These are phyloP conservation scores for Guillardia theta DNA, from an alignment of 78 protist species.

Conservation along the genomic window DNA sequence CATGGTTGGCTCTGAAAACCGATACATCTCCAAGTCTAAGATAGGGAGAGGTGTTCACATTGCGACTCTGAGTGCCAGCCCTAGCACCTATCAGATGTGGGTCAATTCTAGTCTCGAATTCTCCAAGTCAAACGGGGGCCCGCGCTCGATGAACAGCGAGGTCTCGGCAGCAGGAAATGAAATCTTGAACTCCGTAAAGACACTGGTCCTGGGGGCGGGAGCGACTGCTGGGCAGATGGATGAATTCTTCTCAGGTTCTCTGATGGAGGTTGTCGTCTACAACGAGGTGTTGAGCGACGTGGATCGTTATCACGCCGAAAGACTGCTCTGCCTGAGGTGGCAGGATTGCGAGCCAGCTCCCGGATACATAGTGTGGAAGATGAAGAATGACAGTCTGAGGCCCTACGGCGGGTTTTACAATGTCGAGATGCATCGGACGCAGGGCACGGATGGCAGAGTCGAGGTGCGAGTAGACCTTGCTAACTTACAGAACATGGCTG, in stretches of 20 bases:
- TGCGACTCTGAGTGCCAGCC: not conserved
- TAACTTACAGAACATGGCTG: too few relatives aligned
- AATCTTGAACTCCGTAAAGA: not conserved
- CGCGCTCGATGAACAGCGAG: not conserved
- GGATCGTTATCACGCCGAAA: not conserved
- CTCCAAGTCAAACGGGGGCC: not conserved
- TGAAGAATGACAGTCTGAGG: not conserved
- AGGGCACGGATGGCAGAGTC: not conserved
- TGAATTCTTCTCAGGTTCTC: not conserved
- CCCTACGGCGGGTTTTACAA: not conserved
- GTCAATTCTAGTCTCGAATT: slow-evolving; percentile 2
- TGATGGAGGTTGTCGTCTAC: not conserved
- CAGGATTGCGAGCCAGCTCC: not conserved
- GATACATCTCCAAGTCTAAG: not conserved
- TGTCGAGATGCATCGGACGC: not conserved
- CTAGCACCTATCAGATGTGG: not conserved
- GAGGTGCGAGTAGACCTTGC: not conserved
- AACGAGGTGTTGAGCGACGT: not conserved
- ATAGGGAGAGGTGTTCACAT: not conserved
- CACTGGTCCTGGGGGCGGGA: not conserved
- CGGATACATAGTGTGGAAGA: not conserved
- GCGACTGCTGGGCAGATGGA: slow-evolving; percentile 14
- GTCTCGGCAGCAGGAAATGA: not conserved
- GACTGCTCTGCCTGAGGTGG: not conserved
- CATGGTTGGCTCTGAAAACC: not conserved